Conservation (phyloP, 148 eudicot genomes). For the Drosera capensis region DNA sequence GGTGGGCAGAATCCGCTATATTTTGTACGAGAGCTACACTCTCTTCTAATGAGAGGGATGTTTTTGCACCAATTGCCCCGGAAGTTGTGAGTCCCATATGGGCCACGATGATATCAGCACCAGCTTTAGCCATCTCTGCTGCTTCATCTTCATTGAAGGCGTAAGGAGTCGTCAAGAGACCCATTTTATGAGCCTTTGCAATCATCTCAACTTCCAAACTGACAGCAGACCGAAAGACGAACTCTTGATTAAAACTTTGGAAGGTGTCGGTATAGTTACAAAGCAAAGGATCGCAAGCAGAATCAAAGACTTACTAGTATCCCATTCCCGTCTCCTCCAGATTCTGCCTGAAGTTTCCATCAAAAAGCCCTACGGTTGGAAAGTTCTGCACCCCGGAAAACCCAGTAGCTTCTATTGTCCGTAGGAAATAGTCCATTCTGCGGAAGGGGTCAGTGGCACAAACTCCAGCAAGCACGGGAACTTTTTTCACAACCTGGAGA, state of each 20-base stretch:
- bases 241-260: too few relatives aligned
- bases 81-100: slow-evolving; percentile 96
- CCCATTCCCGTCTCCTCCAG: slow-evolving; percentile 99
- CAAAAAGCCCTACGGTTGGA: slow-evolving; percentile 96
- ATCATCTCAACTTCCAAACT: slow-evolving; percentile 96
- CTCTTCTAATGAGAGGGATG: slow-evolving; percentile 60
- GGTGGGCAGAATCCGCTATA: slow-evolving; percentile 86
- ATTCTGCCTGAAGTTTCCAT: slow-evolving; percentile 93
- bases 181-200: slow-evolving; percentile 74
- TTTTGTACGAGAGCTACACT: slow-evolving; percentile 81
- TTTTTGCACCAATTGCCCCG: slow-evolving; percentile 93
- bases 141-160: slow-evolving; percentile 87
- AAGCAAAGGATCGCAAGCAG: background rate
- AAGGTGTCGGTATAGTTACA: too few relatives aligned
- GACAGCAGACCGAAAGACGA: slow-evolving; percentile 1
- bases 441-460: slow-evolving; percentile 97
- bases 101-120: slow-evolving; percentile 90
- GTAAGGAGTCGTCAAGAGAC: slow-evolving; percentile 85
- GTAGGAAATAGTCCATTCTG: slow-evolving; percentile 70
- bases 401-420: slow-evolving; percentile 74
- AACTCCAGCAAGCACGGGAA: slow-evolving; percentile 94
- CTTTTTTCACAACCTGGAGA: slow-evolving; percentile 69
- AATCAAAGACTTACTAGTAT: slow-evolving; percentile 40
- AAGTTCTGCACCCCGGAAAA: slow-evolving; percentile 88
- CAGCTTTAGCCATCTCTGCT: slow-evolving; percentile 78